phyloP scores from a whole-genome alignment of 2,329 filamentous ascomycete genomes.

The Sordariomycetes sp. region DNA sequence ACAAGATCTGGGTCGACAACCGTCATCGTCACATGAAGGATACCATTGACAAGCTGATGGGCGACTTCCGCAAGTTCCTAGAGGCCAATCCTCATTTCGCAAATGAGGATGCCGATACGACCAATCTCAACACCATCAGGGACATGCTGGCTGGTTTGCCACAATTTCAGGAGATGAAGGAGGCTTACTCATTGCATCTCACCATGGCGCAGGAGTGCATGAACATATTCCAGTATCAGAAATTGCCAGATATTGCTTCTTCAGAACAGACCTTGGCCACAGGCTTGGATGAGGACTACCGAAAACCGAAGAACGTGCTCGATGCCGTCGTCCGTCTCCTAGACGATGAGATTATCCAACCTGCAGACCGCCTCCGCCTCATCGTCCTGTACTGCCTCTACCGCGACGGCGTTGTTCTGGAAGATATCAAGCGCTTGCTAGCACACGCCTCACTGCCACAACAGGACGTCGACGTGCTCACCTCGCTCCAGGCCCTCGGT shows the following conservation, averaged over 20 bases:
- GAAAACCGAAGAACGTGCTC: constrained; percentile 81
- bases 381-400: constrained; percentile 81
- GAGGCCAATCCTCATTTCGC: constrained; percentile 88
- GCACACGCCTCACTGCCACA: constrained; percentile 72
- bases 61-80: constrained; percentile 87
- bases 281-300: constrained; percentile 84
- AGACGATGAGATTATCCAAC: constrained; percentile 68
- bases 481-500: constrained; percentile 75
- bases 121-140: constrained; percentile 82
- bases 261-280: constrained; percentile 88
- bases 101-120: constrained; percentile 58
- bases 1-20: constrained; percentile 92
- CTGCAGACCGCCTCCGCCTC: constrained; percentile 71
- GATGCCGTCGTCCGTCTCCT: constrained; percentile 80
- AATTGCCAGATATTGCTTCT: constrained; percentile 77
- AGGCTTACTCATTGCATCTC: constrained; percentile 86
- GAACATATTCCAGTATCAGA: constrained; percentile 79
- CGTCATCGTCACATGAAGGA: constrained; percentile 97
- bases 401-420: constrained; percentile 72
- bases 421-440: constrained; percentile 78
- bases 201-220: constrained; percentile 98
- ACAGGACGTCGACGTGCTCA: constrained; percentile 62
- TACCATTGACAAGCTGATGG: constrained; percentile 85
- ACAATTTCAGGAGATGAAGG: constrained; percentile 92
- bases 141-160: constrained; percentile 94